Percentiles rank a stretch among this genome's conserved stretches.
These are phyloP conservation scores for Melanopsichium pennsylvanicum DNA, from an alignment of 1,284 basidiomycete species.

Conservation along the genomic window DNA sequence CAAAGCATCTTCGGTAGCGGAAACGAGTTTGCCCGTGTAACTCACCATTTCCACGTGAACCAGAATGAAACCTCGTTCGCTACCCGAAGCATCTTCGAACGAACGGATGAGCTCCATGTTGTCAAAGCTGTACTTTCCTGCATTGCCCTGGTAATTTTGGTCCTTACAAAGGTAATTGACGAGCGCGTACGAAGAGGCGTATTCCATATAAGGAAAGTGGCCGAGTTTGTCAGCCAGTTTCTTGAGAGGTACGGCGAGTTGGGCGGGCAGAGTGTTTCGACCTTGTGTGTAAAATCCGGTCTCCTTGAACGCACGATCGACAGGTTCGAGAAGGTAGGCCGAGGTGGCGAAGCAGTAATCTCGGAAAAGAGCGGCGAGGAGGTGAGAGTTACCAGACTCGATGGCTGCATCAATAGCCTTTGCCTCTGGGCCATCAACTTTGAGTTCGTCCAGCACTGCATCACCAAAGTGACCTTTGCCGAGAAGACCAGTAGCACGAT, in stretches of 20 bases:
- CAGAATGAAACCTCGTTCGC: conserved; percentile 58
- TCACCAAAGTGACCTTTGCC: conserved; percentile 57
- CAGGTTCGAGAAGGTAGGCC: conserved; percentile 61
- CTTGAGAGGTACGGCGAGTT: conserved; percentile 55
- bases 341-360: conserved; percentile 61
- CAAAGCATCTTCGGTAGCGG: conserved; percentile 53
- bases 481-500: conserved; percentile 54
- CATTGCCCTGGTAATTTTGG: conserved; percentile 27
- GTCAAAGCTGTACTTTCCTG: conserved; percentile 53
- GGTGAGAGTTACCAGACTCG: conserved; percentile 33
- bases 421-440: conserved; percentile 26
- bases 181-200: conserved; percentile 57
- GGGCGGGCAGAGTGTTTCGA: conserved; percentile 39
- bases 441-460: conserved; percentile 54
- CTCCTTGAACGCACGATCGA: conserved; percentile 47
- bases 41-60: conserved; percentile 62
- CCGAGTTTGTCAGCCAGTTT: conserved; percentile 57
- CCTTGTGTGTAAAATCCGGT: conserved; percentile 58
- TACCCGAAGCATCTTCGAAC: conserved; percentile 56
- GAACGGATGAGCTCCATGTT: conserved; percentile 60
- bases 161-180: conserved; percentile 53
- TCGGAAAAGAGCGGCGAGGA: conserved; percentile 62
- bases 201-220: conserved; percentile 61
- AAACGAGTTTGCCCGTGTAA: conserved; percentile 52
- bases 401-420: conserved; percentile 46